Evolutionary conservation across 148 eudicot species (phyloP), one percentile per base, ranked within the genome.

Genomic region (Polygonum maritimum): DNA sequence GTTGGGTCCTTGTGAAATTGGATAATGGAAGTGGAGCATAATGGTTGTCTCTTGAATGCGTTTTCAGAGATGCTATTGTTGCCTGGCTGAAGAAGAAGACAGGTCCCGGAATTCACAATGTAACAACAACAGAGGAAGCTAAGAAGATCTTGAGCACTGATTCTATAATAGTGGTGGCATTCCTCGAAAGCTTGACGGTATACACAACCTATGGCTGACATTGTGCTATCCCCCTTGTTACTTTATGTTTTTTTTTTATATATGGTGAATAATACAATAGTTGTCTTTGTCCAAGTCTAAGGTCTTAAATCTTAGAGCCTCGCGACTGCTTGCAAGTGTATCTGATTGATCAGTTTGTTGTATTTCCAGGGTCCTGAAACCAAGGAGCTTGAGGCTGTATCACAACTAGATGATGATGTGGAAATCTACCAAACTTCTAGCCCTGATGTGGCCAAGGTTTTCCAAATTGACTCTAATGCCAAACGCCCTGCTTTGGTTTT

Each of bases 1-100:
- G 54, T 49, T 38, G 8, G 48, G 71, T 69, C 40, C 2, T 70
- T 47, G 22, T 16, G 55, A 15, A 51, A 16, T n/a, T 51, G 38
- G 71, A 58, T 19, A 36, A 16, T 2, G 49, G 5, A 31, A 60
- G 3, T 48, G 44, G 7, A 41, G 55, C 58, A 12, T 60, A 22
- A 60, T 65, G 35, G 71, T 65, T 65, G 71, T 65, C 41, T 38
- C 19, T 35, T 16, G 4, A 36, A 67, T 35, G 7, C 35, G 5
- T 41, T 54, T 49, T 51, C 78, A 93, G 98, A 81, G 92, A 89
- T 33, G 90, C 82, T 16, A 93, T 93, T 48, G 88, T 93, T 69
- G 73, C 86, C 4, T 93, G 98, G 98, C 47, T 89, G 75, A 93
- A 83, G 83, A 93, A 89, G 87, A 93, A 91, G 84, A 88, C 82